A percentile compares a stretch with the other conserved stretches of the same genome.
These are phyloP conservation scores for Chlamydomonas sp. DNA, from an alignment of 139 green algal genomes.

Conservation along the genomic window DNA sequence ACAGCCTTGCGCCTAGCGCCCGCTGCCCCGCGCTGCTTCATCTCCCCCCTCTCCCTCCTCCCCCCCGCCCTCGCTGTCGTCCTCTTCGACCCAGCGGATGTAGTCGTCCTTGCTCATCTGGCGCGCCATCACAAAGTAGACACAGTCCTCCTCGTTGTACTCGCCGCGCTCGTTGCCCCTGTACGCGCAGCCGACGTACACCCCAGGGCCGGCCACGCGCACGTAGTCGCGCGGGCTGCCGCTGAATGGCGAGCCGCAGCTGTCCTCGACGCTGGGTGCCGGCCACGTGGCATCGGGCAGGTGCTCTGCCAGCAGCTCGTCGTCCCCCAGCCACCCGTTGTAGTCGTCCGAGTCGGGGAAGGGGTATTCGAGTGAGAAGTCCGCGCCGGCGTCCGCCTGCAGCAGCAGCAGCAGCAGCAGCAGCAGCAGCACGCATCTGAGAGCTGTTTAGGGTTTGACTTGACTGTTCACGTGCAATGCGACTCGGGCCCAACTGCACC, in stretches of 20 bases:
- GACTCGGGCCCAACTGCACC: neutral
- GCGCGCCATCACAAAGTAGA: slow-evolving; percentile 38
- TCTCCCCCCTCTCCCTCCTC: no score
- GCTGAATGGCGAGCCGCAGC: slow-evolving; percentile 29
- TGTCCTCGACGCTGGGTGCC: neutral
- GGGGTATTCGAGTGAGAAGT: slow-evolving; percentile 1
- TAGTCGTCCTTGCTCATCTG: neutral
- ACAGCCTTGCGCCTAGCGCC: no score
- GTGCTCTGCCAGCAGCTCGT: slow-evolving; percentile 1
- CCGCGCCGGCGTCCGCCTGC: slow-evolving; percentile 5
- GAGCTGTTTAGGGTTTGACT: neutral
- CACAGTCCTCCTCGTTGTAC: slow-evolving; percentile 26
- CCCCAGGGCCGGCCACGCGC: slow-evolving; percentile 34
- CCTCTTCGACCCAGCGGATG: neutral
- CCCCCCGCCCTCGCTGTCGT: neutral
- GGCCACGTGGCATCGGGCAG: slow-evolving; percentile 15
- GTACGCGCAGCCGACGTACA: slow-evolving; percentile 46
- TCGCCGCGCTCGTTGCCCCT: slow-evolving; percentile 6
- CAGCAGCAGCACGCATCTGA: slow-evolving; percentile 13
- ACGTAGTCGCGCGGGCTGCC: slow-evolving; percentile 29
- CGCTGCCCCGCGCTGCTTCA: no score
- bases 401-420: neutral
- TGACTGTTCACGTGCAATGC: neutral
- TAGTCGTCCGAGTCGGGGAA: neutral
- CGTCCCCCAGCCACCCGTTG: neutral